These are phyloP conservation scores for Chernovozyma aurita DNA, from an alignment of 1,139 yeast genomes.

Conservation along the genomic window DNA sequence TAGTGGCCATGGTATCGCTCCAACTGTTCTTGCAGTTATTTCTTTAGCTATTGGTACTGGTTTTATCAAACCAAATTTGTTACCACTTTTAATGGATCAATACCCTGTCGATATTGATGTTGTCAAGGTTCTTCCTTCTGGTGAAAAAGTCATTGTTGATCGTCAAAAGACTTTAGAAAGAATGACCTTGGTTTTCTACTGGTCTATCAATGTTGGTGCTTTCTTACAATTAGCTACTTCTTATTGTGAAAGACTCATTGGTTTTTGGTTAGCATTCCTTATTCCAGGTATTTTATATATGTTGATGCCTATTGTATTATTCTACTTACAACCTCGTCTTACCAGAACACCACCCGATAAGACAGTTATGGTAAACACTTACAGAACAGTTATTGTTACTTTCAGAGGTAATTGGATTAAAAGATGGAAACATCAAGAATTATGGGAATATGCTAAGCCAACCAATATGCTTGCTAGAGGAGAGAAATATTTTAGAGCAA, in stretches of 20 bases:
- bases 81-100: slow-evolving; percentile 52
- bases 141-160: slow-evolving; percentile 67
- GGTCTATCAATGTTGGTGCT: slow-evolving; percentile 79
- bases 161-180: slow-evolving; percentile 69
- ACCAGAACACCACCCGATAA: slow-evolving; percentile 40
- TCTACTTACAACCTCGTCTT: slow-evolving; percentile 33
- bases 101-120: slow-evolving; percentile 52
- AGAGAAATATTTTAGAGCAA: slow-evolving; percentile 21
- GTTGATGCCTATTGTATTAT: slow-evolving; percentile 43
- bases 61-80: slow-evolving; percentile 47
- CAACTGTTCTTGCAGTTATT: slow-evolving; percentile 33
- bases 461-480: slow-evolving; percentile 44
- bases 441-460: slow-evolving; percentile 59
- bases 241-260: slow-evolving; percentile 62
- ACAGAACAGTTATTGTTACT: slow-evolving; percentile 36
- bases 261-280: slow-evolving; percentile 75
- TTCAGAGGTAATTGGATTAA: slow-evolving; percentile 36
- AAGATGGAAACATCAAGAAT: slow-evolving; percentile 31
- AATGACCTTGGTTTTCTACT: slow-evolving; percentile 71
- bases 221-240: slow-evolving; percentile 76
- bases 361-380: slow-evolving; percentile 42
- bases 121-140: slow-evolving; percentile 54
- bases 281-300: slow-evolving; percentile 51
- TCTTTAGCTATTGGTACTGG: slow-evolving; percentile 45
- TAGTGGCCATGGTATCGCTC: slow-evolving; percentile 29